phyloP scores from a whole-genome alignment of 2,329 filamentous ascomycete species.

The Stemphylium beticola region DNA sequence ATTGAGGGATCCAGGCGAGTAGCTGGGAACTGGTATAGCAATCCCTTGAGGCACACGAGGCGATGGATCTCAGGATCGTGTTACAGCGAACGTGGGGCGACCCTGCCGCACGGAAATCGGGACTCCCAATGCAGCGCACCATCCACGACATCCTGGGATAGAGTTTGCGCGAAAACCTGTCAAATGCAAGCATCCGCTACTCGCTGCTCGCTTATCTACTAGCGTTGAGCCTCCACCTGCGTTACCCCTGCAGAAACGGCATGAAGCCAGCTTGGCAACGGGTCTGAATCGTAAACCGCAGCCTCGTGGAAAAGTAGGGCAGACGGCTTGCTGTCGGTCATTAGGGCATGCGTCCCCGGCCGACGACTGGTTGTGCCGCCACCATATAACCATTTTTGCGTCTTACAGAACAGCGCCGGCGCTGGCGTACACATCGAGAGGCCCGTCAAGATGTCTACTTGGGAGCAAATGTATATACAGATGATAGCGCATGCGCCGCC shows the following conservation, averaged over 20 bases:
- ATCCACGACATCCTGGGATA: neutral
- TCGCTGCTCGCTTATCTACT: slow-evolving; percentile 3
- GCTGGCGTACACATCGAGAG: slow-evolving; percentile 4
- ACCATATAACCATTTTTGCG: slow-evolving; percentile 1
- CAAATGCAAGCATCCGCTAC: slow-evolving; percentile 9
- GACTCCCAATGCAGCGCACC: neutral
- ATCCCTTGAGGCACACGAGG: neutral
- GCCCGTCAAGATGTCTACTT: slow-evolving; percentile 20
- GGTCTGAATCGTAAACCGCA: slow-evolving; percentile 6
- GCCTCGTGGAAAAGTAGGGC: slow-evolving; percentile 1
- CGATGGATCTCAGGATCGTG: neutral
- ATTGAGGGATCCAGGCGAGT: neutral
- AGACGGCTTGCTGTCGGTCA: slow-evolving; percentile 6
- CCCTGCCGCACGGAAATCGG: neutral
- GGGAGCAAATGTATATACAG: slow-evolving; percentile 24
- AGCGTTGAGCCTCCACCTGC: slow-evolving; percentile 6
- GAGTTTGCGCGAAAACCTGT: slow-evolving; percentile 10
- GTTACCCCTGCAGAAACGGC: slow-evolving; percentile 5
- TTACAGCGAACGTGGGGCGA: neutral
- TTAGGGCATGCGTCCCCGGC: slow-evolving; percentile 8
- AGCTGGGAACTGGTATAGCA: neutral
- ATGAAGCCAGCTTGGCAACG: slow-evolving; percentile 13
- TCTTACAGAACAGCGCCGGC: slow-evolving; percentile 7
- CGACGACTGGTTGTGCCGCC: neutral
- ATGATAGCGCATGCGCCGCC: slow-evolving; percentile 34